These are phyloP conservation scores for Sanghuangporus baumii DNA, from an alignment of 1,284 basidiomycete species.

Conservation along the genomic window DNA sequence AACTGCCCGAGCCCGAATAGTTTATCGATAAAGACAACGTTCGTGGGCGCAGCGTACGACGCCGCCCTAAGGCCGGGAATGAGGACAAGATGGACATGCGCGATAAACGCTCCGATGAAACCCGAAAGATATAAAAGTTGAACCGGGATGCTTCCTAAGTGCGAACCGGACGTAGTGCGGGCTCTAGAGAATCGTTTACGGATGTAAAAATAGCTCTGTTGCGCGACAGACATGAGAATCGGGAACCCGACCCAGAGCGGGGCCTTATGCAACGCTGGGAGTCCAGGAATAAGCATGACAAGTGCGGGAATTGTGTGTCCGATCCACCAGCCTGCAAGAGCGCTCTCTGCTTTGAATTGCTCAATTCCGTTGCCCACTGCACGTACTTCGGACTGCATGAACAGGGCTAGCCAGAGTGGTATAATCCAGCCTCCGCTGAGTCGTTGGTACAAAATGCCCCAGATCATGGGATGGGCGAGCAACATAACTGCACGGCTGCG, in stretches of 20 bases:
- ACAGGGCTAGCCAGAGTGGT: slow-evolving; percentile 13
- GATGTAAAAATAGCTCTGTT: slow-evolving; percentile 6
- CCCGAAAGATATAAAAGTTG: slow-evolving; percentile 14
- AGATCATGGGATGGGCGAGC: slow-evolving; percentile 15
- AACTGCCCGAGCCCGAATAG: slow-evolving; percentile 6
- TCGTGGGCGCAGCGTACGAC: slow-evolving; percentile 1
- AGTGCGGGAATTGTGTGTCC: slow-evolving; percentile 17
- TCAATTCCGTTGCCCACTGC: slow-evolving; percentile 7
- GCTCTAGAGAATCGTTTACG: background rate
- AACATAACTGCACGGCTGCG: background rate
- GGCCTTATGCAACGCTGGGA: slow-evolving; percentile 6
- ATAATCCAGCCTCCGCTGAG: slow-evolving; percentile 18
- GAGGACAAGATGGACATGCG: slow-evolving; percentile 15
- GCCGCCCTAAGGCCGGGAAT: slow-evolving; percentile 12
- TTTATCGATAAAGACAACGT: slow-evolving; percentile 3
- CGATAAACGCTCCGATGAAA: slow-evolving; percentile 11
- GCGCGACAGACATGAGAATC: slow-evolving; percentile 16
- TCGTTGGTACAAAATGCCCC: slow-evolving; percentile 17
- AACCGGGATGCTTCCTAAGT: slow-evolving; percentile 6
- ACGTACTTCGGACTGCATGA: slow-evolving; percentile 13
- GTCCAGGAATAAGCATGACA: slow-evolving; percentile 17
- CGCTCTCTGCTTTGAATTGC: slow-evolving; percentile 14
- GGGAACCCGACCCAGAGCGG: slow-evolving; percentile 18
- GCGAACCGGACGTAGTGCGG: background rate
- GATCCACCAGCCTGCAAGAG: slow-evolving; percentile 15